Conservation (phyloP, 2,329 filamentous ascomycete species). For the Drechslerella dactyloides region DNA sequence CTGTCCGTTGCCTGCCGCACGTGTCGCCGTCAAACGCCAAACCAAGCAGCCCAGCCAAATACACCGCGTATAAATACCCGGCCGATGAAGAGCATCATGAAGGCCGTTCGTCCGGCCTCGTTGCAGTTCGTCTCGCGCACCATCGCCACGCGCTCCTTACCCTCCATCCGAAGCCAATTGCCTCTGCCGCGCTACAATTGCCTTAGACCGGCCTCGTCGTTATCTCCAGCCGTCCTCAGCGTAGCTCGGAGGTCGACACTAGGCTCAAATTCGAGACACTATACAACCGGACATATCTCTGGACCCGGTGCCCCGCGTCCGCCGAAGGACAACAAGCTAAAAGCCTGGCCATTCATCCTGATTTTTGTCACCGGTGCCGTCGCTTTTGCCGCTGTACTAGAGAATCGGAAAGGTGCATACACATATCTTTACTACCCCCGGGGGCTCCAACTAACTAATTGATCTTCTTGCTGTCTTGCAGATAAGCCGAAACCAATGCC, state of each 20-base stretch:
- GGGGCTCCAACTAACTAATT: neutral
- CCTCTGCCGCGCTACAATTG: neutral
- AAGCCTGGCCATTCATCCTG: constrained; percentile 58
- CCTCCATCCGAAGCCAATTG: neutral
- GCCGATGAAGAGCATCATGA: neutral
- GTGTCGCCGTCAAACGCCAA: no score
- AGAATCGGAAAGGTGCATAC: constrained; percentile 62
- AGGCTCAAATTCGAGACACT: neutral
- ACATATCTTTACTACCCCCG: neutral
- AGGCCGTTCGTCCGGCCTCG: neutral
- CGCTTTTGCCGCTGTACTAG: constrained; percentile 63
- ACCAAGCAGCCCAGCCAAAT: neutral
- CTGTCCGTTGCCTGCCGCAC: no score
- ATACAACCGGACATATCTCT: constrained; percentile 33
- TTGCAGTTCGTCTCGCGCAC: neutral
- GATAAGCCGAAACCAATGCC: constrained; percentile 42
- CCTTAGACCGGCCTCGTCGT: no score
- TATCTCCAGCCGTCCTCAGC: no score
- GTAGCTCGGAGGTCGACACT: no score
- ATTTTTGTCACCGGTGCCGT: constrained; percentile 62
- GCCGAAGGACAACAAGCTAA: constrained; percentile 54
- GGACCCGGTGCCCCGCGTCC: constrained; percentile 45
- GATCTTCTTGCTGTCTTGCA: neutral
- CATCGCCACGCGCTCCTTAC: neutral
- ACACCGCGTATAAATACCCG: neutral